Percentiles rank a stretch among this genome's conserved stretches.
phyloP scores from a whole-genome alignment of 2,329 filamentous ascomycete species.

The Tolypocladium ovalisporum region DNA sequence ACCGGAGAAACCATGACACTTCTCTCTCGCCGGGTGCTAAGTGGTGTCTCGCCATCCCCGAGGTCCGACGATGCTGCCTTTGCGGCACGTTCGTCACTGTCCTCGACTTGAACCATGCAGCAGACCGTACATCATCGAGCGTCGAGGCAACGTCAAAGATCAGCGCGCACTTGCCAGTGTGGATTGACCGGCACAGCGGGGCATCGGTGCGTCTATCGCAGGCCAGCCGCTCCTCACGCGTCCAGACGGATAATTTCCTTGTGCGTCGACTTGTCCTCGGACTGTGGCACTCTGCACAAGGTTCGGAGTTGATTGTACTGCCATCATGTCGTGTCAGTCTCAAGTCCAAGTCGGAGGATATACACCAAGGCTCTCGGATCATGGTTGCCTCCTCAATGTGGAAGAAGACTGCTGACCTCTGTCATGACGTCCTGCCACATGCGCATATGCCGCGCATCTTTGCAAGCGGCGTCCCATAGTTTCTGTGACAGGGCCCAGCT shows the following conservation, averaged over 20 bases:
- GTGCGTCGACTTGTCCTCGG: not conserved
- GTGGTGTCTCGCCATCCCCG: not conserved
- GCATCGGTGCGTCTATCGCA: slow-evolving; percentile 4
- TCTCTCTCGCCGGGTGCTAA: slow-evolving; percentile 3
- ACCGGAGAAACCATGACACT: slow-evolving; percentile 3
- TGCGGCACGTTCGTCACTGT: not conserved
- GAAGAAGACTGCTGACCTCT: slow-evolving; percentile 3
- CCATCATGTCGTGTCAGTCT: not conserved
- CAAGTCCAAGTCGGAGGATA: too few species aligned
- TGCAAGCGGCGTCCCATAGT: slow-evolving; percentile 3
- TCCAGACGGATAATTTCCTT: slow-evolving; percentile 8
- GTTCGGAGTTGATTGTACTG: slow-evolving; percentile 9
- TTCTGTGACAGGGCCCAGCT: slow-evolving; percentile 5
- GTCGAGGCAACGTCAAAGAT: slow-evolving; percentile 2
- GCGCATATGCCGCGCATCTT: slow-evolving; percentile 7
- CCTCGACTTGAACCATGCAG: slow-evolving; percentile 6
- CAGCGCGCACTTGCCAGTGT: slow-evolving; percentile 5
- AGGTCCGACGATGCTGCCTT: not conserved
- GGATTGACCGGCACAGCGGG: slow-evolving; percentile 8
- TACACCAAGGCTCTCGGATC: too few species aligned
- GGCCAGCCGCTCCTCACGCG: slow-evolving; percentile 4
- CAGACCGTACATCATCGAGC: not conserved
- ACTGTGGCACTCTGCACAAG: not conserved
- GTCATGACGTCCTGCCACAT: slow-evolving; percentile 11
- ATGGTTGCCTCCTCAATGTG: not conserved